Evolutionary conservation across 257 asterid genomes (phyloP).

Genomic region (Eucommia ulmoides): DNA sequence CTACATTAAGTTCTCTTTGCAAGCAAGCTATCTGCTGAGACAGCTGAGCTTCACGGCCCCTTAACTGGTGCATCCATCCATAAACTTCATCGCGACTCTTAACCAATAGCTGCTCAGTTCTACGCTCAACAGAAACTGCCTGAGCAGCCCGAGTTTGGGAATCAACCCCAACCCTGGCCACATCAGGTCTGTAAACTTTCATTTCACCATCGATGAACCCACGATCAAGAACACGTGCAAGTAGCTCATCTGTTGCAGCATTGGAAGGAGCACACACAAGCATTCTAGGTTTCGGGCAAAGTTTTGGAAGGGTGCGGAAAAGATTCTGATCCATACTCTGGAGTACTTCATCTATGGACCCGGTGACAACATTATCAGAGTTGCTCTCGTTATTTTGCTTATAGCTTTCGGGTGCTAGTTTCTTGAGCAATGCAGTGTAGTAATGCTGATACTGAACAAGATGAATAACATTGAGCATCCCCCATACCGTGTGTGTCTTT

Average conservation of each 20-base stretch:
- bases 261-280: constrained; percentile 99
- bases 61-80: constrained; percentile 85
- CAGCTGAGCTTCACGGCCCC: constrained; percentile 62
- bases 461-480: constrained; percentile 98
- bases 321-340: constrained; percentile 99
- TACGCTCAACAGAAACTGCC: constrained; percentile 96
- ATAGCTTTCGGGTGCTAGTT: constrained; percentile 96
- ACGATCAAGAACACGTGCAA: constrained; percentile 95
- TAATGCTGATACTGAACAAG: constrained; percentile 99
- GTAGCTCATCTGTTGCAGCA: constrained; percentile 97
- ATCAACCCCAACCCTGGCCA: constrained; percentile 96
- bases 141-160: constrained; percentile 98
- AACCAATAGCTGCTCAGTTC: constrained; percentile 79
- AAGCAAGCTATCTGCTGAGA: constrained; percentile 78
- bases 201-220: constrained; percentile 98
- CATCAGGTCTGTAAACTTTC: constrained; percentile 96
- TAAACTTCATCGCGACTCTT: constrained; percentile 76
- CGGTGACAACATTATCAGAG: constrained; percentile 56
- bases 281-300: constrained; percentile 99
- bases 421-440: constrained; percentile 89
- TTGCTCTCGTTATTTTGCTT: constrained; percentile 72
- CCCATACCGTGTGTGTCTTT: constrained; percentile 98
- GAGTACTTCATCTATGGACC: constrained; percentile 95
- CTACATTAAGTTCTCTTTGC: constrained; percentile 75
- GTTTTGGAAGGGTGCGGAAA: constrained; percentile 90